Percentiles rank a stretch among this genome's conserved stretches.
Evolutionary conservation across 768 basidiomycete genomes (phyloP).

Genomic region (Trametes gibbosa): DNA sequence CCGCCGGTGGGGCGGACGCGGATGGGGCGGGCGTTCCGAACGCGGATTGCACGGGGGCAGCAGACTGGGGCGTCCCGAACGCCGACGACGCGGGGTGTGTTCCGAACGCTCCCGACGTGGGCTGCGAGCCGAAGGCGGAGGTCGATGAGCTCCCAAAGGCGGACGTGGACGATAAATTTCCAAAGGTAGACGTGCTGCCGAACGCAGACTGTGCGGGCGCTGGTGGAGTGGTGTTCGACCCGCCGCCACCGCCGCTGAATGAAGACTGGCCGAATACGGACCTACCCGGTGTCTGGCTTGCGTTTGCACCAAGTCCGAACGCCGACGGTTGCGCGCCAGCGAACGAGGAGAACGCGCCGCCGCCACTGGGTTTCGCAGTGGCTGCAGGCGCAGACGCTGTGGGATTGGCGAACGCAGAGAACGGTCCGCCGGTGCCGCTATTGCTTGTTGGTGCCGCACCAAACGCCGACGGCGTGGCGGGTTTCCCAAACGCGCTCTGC

Average conservation of each 20-base stretch:
- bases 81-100: conserved; percentile 1
- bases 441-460: conserved; percentile 4
- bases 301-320: conserved; percentile 24
- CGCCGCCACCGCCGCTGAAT: conserved; percentile 1
- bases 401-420: conserved; percentile 38
- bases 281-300: conserved; percentile 15
- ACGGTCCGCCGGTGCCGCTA: conserved; percentile 40
- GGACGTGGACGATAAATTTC: too few relatives aligned
- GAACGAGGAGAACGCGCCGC: conserved; percentile 28
- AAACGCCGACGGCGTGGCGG: neutral
- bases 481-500: conserved; percentile 24
- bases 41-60: conserved; percentile 2
- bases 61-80: neutral
- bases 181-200: conserved; percentile 9
- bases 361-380: conserved; percentile 2
- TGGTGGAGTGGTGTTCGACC: conserved; percentile 7
- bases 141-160: conserved; percentile 14
- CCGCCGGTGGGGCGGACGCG: conserved; percentile 29
- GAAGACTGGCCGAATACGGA: conserved; percentile 27
- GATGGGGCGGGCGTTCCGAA: neutral
- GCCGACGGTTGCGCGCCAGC: conserved; percentile 30
- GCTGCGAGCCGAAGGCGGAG: conserved; percentile 11
- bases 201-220: conserved; percentile 18
- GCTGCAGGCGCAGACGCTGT: neutral
- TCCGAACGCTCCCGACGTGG: conserved; percentile 4